A percentile compares a stretch with the other conserved stretches of the same genome.
These are phyloP conservation scores for Voacanga thouarsii DNA, from an alignment of 257 asterid species.

Conservation along the genomic window DNA sequence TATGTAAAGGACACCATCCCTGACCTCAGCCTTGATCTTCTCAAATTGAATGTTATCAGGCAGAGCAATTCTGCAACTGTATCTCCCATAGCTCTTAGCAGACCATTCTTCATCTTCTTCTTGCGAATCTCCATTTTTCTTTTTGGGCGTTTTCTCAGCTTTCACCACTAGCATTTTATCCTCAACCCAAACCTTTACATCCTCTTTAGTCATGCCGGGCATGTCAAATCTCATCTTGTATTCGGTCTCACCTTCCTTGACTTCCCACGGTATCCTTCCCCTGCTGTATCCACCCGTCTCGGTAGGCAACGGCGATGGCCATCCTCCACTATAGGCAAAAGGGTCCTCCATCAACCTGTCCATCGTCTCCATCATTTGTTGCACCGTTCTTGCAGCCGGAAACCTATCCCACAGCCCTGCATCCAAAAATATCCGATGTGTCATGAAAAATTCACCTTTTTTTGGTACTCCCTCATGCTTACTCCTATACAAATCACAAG, in stretches of 20 bases:
- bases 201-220: constrained; percentile 75
- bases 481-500: too few relatives aligned
- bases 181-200: constrained; percentile 67
- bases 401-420: constrained; percentile 73
- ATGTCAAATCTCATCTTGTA: constrained; percentile 75
- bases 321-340: constrained; percentile 28
- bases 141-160: constrained; percentile 46
- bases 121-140: constrained; percentile 8
- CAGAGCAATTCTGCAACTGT: constrained; percentile 58
- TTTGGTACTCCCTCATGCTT: too few relatives aligned
- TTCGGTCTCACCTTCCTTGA: constrained; percentile 53
- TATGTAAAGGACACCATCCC: constrained; percentile 69
- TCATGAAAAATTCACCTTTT: too few relatives aligned
- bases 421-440: not conserved
- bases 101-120: constrained; percentile 49
- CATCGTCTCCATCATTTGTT: constrained; percentile 85
- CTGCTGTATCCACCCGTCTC: constrained; percentile 39
- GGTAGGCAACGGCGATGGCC: constrained; percentile 15
- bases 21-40: constrained; percentile 78
- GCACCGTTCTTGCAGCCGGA: constrained; percentile 71
- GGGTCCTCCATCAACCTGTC: constrained; percentile 68
- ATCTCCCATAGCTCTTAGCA: constrained; percentile 58
- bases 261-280: constrained; percentile 81
- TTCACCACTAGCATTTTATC: constrained; percentile 63
- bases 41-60: constrained; percentile 71